Base-by-base conservation (phyloP, 352 stramenopile genomes). In the Aphanomyces cochlioides region DNA sequence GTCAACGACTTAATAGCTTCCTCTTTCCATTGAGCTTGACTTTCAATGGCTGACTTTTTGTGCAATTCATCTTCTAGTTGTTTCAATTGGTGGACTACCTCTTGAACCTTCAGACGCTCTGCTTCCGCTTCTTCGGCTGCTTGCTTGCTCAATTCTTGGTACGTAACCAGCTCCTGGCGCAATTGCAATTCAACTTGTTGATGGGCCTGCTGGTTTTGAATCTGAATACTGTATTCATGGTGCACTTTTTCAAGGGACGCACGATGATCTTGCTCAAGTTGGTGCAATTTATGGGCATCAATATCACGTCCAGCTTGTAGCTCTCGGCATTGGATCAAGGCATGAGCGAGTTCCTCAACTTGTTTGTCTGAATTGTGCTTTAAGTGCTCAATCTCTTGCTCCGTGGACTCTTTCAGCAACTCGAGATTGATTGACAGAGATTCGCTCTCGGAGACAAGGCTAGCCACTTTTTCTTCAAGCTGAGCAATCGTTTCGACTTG, bases 1-100 rank as follows among this genome's bases (percentile, higher is more conserved):
- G 87, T 90, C 3, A 95, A 74, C 15, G 90, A 53, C 12, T 80
- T 79, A 39, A 95, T 86, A 36, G 81, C 70, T 57, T 76, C 81
- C 72, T 73, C 74, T 63, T 84, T 80, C 85, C 61, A 88, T 34
- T 61, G 13, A n/a, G 13, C 19, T 61, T 61, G 54, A 13, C 10
- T n/a, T 13, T 61, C 54, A 13, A 61, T 7, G 19, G 54, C 54
- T 13, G 13, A 7, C 34, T 39, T 37, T 13, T 19, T 61, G 28
- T 40, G 17, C 54, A 61, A 40, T 37, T 61, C 15, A 12, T 19
- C 54, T 61, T 41, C 17, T 13, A 61, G 6, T 37, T 61, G n/a
- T 37, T 61, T 13, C 54, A 41, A 39, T 7, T 17, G 19, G 5
- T 41, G 54, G 12, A 45, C 54, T 17, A 28, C 17, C 19, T 37